These are phyloP conservation scores for Acanthamoeba lugdunensis DNA, from an alignment of 208 protist genomes.

Conservation along the genomic window DNA sequence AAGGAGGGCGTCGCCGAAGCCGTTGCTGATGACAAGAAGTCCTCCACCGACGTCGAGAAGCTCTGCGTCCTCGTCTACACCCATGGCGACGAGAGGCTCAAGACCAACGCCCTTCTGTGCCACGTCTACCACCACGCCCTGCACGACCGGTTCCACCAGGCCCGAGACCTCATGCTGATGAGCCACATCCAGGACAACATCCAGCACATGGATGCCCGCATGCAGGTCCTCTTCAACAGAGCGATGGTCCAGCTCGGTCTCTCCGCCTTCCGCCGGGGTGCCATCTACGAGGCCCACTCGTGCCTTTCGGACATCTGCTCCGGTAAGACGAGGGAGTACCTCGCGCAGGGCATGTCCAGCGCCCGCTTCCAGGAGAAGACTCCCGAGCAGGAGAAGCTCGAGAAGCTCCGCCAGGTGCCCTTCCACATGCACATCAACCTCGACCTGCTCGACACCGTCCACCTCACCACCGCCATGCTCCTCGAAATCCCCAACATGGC, in stretches of 20 bases:
- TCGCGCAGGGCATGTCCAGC: conserved; percentile 87
- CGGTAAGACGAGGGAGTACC: conserved; percentile 86
- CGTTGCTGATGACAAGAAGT: conserved; percentile 6
- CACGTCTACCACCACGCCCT: conserved; percentile 91
- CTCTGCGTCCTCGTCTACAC: conserved; percentile 86
- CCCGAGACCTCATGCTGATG: conserved; percentile 91
- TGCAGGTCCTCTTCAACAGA: conserved; percentile 93
- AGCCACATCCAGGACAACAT: conserved; percentile 90
- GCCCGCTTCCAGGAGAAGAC: conserved; percentile 84
- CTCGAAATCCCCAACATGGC: conserved; percentile 88
- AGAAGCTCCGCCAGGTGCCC: conserved; percentile 87
- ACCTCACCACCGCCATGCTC: conserved; percentile 89
- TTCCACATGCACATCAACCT: conserved; percentile 93
- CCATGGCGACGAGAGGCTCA: conserved; percentile 85
- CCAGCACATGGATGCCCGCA: conserved; percentile 85
- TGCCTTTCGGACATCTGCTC: conserved; percentile 87
- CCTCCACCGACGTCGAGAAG: conserved; percentile 53
- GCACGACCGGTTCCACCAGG: conserved; percentile 87
- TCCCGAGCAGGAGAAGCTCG: conserved; percentile 87
- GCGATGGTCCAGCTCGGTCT: conserved; percentile 91
- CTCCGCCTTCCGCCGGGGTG: conserved; percentile 89
- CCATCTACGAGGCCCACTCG: conserved; percentile 87
- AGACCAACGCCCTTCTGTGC: conserved; percentile 88
- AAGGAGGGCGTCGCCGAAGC: not conserved
- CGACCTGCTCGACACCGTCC: conserved; percentile 91